phyloP scores from a whole-genome alignment of 2,329 filamentous ascomycete species.

The Tolypocladium amazonense region DNA sequence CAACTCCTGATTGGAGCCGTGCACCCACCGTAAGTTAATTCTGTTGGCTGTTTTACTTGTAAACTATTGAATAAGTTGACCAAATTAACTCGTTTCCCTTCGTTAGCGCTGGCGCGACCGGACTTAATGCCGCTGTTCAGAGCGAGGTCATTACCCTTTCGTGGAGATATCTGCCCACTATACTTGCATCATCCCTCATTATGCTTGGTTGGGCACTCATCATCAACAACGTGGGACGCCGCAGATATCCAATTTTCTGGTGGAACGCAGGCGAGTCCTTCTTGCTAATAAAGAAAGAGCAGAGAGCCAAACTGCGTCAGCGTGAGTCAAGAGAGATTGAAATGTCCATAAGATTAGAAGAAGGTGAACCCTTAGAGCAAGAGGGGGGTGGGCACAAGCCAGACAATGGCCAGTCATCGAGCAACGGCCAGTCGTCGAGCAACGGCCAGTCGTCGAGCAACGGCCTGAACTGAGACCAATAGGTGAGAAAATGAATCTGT shows the following conservation, averaged over 20 bases:
- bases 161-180: background rate
- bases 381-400: background rate
- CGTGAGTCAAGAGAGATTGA: background rate
- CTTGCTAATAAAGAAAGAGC: background rate
- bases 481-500: no score
- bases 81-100: background rate
- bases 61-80: background rate
- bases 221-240: background rate
- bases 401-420: background rate
- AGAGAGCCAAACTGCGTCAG: background rate
- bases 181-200: background rate
- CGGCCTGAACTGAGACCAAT: background rate
- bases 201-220: background rate
- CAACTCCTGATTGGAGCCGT: background rate
- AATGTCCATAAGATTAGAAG: background rate
- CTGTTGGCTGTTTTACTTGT: background rate
- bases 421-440: background rate
- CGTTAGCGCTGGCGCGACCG: background rate
- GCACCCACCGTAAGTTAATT: background rate
- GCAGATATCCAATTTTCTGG: background rate
- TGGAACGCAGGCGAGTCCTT: background rate
- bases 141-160: background rate
- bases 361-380: background rate
- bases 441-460: background rate
- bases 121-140: background rate